Percentiles rank a stretch among this genome's conserved stretches.
Evolutionary conservation across 2,329 filamentous ascomycete genomes (phyloP).

Genomic region (Rachicladosporium sp.): DNA sequence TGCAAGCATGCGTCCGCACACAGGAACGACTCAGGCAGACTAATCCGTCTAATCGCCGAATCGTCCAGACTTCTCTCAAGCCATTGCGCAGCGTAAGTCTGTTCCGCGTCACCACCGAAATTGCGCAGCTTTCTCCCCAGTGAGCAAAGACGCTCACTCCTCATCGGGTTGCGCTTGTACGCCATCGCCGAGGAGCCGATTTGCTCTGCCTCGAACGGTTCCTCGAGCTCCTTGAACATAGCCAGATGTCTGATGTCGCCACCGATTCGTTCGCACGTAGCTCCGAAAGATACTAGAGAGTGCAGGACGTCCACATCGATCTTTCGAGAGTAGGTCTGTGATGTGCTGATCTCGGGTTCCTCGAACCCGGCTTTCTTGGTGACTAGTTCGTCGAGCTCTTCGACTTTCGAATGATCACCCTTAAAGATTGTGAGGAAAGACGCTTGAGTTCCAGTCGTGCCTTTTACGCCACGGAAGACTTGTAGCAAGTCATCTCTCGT

Average conservation of each 20-base stretch:
- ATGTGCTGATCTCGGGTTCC: constrained; percentile 51
- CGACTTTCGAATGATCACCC: constrained; percentile 47
- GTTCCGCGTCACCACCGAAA: constrained; percentile 43
- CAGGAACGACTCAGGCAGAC: constrained; percentile 37
- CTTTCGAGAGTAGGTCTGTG: constrained; percentile 68
- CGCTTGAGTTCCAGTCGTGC: constrained; percentile 67
- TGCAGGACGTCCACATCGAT: constrained; percentile 73
- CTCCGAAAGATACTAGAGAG: constrained; percentile 64
- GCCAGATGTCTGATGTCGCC: constrained; percentile 64
- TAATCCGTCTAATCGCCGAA: constrained; percentile 51
- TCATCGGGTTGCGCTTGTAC: constrained; percentile 52
- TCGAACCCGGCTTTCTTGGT: constrained; percentile 54
- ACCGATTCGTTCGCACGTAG: constrained; percentile 65
- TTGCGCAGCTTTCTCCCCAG: constrained; percentile 41
- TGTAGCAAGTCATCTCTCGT: constrained; percentile 50
- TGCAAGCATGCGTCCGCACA: constrained; percentile 48
- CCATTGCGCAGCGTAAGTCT: constrained; percentile 63
- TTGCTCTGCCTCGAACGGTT: constrained; percentile 70
- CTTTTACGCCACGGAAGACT: constrained; percentile 60
- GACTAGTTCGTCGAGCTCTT: constrained; percentile 50
- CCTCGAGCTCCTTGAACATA: constrained; percentile 70
- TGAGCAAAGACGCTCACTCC: constrained; percentile 48
- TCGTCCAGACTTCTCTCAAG: constrained; percentile 71
- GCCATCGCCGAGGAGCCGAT: constrained; percentile 58
- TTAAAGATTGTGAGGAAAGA: constrained; percentile 61